A percentile compares a stretch with the other conserved stretches of the same genome.
Evolutionary conservation across 2,329 filamentous ascomycete genomes (phyloP).

Genomic region (Paracoccidioides brasiliensis): DNA sequence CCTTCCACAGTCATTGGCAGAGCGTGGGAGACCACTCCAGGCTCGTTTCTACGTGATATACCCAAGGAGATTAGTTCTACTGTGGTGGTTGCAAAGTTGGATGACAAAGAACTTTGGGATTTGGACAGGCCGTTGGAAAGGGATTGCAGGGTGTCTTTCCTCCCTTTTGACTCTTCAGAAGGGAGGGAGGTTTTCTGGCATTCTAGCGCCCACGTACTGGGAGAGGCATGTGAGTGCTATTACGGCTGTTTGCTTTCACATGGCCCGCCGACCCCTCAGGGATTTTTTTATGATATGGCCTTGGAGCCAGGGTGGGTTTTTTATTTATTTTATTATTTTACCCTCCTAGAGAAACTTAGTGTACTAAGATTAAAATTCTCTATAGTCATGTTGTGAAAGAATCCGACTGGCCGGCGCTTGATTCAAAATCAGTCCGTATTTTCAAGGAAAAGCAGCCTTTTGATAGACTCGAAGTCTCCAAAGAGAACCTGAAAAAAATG

Average conservation of each 20-base stretch:
- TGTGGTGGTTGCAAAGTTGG: constrained; percentile 68
- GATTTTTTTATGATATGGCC: constrained; percentile 97
- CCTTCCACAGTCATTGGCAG: constrained; percentile 44
- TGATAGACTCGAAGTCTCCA: constrained; percentile 75
- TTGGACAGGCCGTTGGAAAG: constrained; percentile 78
- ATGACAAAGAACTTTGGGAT: constrained; percentile 79
- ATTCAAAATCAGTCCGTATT: constrained; percentile 65
- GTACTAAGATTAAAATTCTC: constrained; percentile 10
- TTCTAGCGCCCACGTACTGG: constrained; percentile 88
- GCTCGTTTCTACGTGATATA: constrained; percentile 63
- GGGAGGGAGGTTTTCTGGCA: constrained; percentile 98
- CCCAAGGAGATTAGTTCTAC: constrained; percentile 75
- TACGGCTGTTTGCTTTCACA: constrained; percentile 90
- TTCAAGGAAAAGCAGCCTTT: constrained; percentile 97
- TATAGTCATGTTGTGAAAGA: constrained; percentile 51
- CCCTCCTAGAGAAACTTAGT: background rate
- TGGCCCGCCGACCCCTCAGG: constrained; percentile 79
- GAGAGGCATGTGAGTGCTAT: constrained; percentile 79
- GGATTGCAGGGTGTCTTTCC: constrained; percentile 70
- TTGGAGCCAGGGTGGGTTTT: constrained; percentile 47
- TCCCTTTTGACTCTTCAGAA: constrained; percentile 63
- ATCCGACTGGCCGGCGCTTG: constrained; percentile 71
- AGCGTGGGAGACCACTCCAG: constrained; percentile 85
- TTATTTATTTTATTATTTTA: background rate
- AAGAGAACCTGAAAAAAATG: constrained; percentile 87